Evolutionary conservation across 192 early-diverging fungal genomes (phyloP).

Genomic region (Oehlia diaphana): DNA sequence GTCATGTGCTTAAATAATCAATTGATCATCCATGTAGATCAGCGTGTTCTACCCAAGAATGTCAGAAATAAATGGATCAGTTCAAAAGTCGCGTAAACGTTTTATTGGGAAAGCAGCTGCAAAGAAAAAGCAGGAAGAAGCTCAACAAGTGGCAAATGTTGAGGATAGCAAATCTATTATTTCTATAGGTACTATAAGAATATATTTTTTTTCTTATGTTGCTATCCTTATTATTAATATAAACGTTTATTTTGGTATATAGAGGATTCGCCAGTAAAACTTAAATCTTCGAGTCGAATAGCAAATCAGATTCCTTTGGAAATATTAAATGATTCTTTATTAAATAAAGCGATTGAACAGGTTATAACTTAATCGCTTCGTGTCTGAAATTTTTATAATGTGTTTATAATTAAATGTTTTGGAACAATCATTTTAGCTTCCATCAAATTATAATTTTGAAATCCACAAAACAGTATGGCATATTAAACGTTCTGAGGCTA

Average conservation of each 20-base stretch:
- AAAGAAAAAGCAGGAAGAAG: background rate
- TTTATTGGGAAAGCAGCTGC: background rate
- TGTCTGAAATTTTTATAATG: background rate
- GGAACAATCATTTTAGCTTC: constrained; percentile 51
- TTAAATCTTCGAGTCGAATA: constrained; percentile 32
- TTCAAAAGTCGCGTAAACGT: background rate
- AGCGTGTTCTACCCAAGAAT: too few species aligned
- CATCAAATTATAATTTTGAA: constrained; percentile 98
- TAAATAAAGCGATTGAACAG: constrained; percentile 84
- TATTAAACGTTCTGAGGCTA: constrained; percentile 71
- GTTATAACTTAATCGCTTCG: constrained; percentile 36
- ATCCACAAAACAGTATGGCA: constrained; percentile 96
- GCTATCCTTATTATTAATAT: background rate
- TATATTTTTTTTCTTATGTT: background rate
- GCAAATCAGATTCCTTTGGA: constrained; percentile 83
- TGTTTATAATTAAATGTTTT: constrained; percentile 23
- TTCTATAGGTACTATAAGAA: background rate
- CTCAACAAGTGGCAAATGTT: background rate
- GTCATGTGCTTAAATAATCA: too few species aligned
- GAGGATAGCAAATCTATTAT: background rate
- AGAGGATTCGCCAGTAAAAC: background rate
- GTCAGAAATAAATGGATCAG: too few species aligned
- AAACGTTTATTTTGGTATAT: background rate
- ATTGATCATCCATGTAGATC: too few species aligned
- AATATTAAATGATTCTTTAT: constrained; percentile 74